Conservation (phyloP, 2,329 filamentous ascomycete species). For the Clarireedia homoeocarpa region DNA sequence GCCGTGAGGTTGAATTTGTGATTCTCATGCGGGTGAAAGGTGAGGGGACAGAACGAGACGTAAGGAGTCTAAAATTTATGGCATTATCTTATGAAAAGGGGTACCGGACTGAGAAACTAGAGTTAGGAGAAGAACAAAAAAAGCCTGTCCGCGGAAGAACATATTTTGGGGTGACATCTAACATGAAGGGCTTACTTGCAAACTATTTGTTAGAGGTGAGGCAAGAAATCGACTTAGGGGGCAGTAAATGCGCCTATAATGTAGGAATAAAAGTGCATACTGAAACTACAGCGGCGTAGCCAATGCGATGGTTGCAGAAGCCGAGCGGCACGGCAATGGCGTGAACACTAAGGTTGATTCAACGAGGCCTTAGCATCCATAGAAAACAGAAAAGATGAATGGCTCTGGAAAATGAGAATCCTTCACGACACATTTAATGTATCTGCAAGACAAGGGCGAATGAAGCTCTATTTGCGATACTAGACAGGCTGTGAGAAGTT, state of each 20-base stretch:
- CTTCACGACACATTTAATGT: no score
- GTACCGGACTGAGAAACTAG: not conserved
- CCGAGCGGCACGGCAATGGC: not conserved
- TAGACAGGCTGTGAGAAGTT: no score
- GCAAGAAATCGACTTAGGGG: not conserved
- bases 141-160: not conserved
- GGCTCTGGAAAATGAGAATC: no score
- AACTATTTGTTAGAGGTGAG: not conserved
- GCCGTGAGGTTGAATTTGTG: not conserved
- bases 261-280: not conserved
- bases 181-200: not conserved
- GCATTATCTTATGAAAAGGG: not conserved
- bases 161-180: not conserved
- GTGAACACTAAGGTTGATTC: not conserved
- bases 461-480: no score
- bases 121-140: not conserved
- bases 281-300: not conserved
- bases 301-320: not conserved
- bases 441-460: no score
- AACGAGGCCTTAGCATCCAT: not conserved
- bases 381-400: not conserved
- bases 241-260: not conserved
- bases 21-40: not conserved
- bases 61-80: not conserved
- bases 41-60: not conserved